Conservation (phyloP, 2,329 filamentous ascomycete genomes). For the Ophioceras dolichostomum region DNA sequence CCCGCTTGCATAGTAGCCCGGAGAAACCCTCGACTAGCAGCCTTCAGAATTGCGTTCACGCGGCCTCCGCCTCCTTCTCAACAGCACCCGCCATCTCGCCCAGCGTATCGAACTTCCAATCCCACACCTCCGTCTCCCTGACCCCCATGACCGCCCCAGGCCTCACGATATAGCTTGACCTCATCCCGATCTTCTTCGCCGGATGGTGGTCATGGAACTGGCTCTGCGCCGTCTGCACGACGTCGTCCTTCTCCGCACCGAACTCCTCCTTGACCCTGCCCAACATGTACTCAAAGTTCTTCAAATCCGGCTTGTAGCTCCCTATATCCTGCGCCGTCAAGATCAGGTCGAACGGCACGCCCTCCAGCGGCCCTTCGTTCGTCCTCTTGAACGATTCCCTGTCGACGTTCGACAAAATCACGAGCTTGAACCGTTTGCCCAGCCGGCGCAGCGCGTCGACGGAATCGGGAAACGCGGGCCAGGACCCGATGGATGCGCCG, state of each 20-base stretch:
- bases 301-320: slow-evolving; percentile 53
- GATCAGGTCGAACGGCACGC: slow-evolving; percentile 44
- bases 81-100: not conserved
- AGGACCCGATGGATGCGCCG: slow-evolving; percentile 36
- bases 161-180: slow-evolving; percentile 33
- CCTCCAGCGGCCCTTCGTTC: slow-evolving; percentile 25
- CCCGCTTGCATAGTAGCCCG: no score
- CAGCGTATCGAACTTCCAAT: not conserved
- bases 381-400: slow-evolving; percentile 22
- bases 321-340: slow-evolving; percentile 63
- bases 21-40: no score
- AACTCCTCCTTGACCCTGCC: slow-evolving; percentile 37
- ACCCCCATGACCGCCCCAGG: slow-evolving; percentile 46
- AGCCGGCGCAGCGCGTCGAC: slow-evolving; percentile 37
- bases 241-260: slow-evolving; percentile 29
- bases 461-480: slow-evolving; percentile 46
- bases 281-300: slow-evolving; percentile 57
- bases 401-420: slow-evolving; percentile 50
- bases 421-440: slow-evolving; percentile 36
- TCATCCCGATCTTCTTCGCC: slow-evolving; percentile 43
- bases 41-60: no score
- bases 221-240: slow-evolving; percentile 59
- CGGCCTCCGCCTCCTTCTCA: no score
- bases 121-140: slow-evolving; percentile 38
- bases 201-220: slow-evolving; percentile 59